Evolutionary conservation across 208 protist species (phyloP).

Genomic region (Leptomonas pyrrhocoris): DNA sequence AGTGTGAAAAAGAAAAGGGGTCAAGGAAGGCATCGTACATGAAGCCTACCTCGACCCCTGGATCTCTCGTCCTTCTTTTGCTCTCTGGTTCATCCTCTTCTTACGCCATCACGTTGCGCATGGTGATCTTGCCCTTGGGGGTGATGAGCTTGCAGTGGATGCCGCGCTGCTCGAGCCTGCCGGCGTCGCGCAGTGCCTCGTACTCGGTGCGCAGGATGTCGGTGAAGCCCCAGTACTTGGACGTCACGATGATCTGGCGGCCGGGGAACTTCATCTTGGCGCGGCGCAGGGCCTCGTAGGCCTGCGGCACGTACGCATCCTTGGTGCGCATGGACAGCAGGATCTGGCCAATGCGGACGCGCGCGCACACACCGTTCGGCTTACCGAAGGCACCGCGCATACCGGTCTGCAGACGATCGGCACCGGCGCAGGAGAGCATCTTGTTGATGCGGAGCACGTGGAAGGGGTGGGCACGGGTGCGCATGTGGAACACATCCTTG

Average conservation of each 20-base stretch:
- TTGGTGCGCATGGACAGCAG: conserved; percentile 97
- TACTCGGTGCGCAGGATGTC: conserved; percentile 78
- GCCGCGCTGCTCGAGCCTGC: conserved; percentile 73
- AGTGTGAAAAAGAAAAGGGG: too few species aligned
- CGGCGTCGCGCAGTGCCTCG: conserved; percentile 59
- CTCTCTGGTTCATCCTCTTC: background rate
- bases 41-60: too few species aligned
- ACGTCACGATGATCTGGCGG: conserved; percentile 78
- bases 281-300: conserved; percentile 78
- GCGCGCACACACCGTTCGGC: conserved; percentile 95
- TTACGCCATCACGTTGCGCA: conserved; percentile 66
- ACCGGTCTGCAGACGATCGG: conserved; percentile 99
- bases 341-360: conserved; percentile 98
- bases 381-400: conserved; percentile 99
- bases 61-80: background rate
- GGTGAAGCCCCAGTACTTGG: conserved; percentile 89
- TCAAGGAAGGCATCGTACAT: too few species aligned
- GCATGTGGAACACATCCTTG: conserved; percentile 99
- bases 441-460: conserved; percentile 99
- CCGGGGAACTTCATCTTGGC: conserved; percentile 85
- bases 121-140: conserved; percentile 84
- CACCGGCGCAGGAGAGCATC: conserved; percentile 99
- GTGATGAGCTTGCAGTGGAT: conserved; percentile 76
- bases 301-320: conserved; percentile 68
- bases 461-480: conserved; percentile 99